Percentiles rank a stretch among this genome's conserved stretches.
Evolutionary conservation across 148 eudicot genomes (phyloP).

Genomic region (Vaccinium corymbosum): DNA sequence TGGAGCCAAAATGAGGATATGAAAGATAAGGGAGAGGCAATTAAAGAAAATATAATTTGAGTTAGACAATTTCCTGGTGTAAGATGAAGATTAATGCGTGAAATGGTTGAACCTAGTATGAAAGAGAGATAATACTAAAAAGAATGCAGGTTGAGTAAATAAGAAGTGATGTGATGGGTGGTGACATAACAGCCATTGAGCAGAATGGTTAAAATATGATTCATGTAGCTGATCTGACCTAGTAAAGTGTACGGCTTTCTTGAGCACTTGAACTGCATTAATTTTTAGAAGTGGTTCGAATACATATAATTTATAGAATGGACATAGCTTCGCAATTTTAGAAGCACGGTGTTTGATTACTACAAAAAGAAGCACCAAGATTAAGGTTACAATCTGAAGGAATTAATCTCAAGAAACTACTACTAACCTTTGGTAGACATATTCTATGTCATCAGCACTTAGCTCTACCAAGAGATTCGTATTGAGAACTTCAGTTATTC

Average conservation of each 20-base stretch:
- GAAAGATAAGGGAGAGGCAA: not conserved
- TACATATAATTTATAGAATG: not conserved
- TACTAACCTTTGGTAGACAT: slow-evolving; percentile 70
- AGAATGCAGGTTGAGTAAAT: not conserved
- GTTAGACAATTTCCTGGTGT: not conserved
- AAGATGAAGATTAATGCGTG: slow-evolving; percentile 5
- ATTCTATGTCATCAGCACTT: slow-evolving; percentile 91
- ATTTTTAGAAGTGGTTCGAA: not conserved
- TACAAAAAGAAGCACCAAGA: no score
- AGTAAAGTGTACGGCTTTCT: not conserved
- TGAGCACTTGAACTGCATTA: not conserved
- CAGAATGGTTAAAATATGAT: not conserved
- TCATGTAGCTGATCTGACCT: not conserved
- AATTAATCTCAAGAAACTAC: not conserved
- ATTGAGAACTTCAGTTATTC: slow-evolving; percentile 79
- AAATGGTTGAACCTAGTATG: not conserved
- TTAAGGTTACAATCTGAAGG: not conserved
- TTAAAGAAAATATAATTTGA: not conserved
- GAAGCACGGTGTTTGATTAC: no score
- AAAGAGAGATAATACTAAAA: not conserved
- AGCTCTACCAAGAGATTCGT: slow-evolving; percentile 81
- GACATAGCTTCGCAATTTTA: not conserved
- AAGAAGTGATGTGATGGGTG: not conserved
- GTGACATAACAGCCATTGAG: not conserved
- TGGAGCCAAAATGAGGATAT: not conserved